Evolutionary conservation across 2,329 filamentous ascomycete species (phyloP), one percentile per base, ranked within the genome.

Genomic region (Fusarium piperis): DNA sequence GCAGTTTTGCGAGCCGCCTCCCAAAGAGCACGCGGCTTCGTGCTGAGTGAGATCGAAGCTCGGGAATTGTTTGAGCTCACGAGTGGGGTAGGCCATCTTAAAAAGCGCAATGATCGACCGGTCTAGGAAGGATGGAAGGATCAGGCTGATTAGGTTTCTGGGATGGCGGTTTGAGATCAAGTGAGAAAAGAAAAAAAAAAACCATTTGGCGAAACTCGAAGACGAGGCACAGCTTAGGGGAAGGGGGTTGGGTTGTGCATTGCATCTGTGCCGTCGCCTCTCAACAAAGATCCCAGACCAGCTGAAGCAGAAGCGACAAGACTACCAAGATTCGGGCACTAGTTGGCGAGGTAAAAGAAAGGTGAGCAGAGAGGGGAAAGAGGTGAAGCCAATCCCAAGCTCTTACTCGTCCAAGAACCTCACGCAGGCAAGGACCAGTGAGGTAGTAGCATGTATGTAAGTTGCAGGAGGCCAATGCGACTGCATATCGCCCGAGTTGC

Each of bases 401-500:
- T 36, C 28, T 62, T 39, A 63, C 41, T 59, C 52, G 59, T 44
- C 59, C 36, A 61, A 51, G 56, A 68, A 51, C 41, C 32, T 52
- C 41, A 64, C 57, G 48, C 62, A 44, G 38, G 51, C 69, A 72
- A 56, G 67, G 72, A 66, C 65, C 57, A 65, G 64, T 39, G 35
- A 62, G 39, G 65, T 64, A 67, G 53, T 51, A 56, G n/a, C 28
- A 46, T 64, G 23, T 36, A 36, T 64, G 23, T 36, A 36, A 62
- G 53, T 53, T 62, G 36, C 55, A 57, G 61, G 64, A 57, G 61
- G 64, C 69, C 61, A 71, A 66, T 73, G 62, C 32, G 59, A 61
- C 52, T 35, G 28, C 51, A 55, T 70, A 71, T 56, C 33, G 32
- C 23, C 30, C 35, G 39, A 63, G 62, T 61, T 53, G 38, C 46